Evolutionary conservation across 306 rosid species (phyloP), one percentile per base, ranked within the genome.

Genomic region (Casuarina equisetifolia): DNA sequence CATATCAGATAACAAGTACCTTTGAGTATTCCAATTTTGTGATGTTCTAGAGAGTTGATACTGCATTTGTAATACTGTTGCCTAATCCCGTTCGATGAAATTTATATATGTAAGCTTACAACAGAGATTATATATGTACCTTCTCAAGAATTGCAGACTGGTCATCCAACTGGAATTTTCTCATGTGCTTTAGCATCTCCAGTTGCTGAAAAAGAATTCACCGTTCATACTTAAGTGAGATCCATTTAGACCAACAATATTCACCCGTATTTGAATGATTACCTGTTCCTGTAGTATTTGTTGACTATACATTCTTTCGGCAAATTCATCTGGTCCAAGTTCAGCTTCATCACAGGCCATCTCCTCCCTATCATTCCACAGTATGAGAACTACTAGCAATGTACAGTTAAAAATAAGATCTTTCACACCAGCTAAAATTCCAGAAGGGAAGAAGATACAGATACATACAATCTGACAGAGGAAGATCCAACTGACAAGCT

Each of bases 311-410:
- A 88, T 78, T 87, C 84, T 90, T 84, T 86, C 94, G 16, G 84
- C 69, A 85, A 87, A 92, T 71, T 88, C 97, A 44, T 86, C 89
- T 39, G 90, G 84, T 77, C 87, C 93, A 75, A 94, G 94, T 77
- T 90, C 91, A 38, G 97, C 98, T 84, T 94, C 97, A 82, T 94
- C 96, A 46, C 98, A 92, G 35, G 94, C 94, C 85, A 85, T 80
- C 86, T 91, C 98, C 83, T 94, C 98, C 81, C 97, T 91, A 80
- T 67, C 79, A 81, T 74, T 73, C 63, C 73, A 78, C 6, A 53
- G 67, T 53, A 76, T 49, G 71, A 82, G 66, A 52, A 57, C 79
- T 48, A 53, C 39, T 45, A 36, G 42, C 80, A 74, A 44, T 76
- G 44, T 20, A 32, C 17, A 48, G 43, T 15, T 42, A 48, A n/a